A percentile compares a stretch with the other conserved stretches of the same genome.
Conservation (phyloP, 345 rosid genomes). For the Linum lewisii region DNA sequence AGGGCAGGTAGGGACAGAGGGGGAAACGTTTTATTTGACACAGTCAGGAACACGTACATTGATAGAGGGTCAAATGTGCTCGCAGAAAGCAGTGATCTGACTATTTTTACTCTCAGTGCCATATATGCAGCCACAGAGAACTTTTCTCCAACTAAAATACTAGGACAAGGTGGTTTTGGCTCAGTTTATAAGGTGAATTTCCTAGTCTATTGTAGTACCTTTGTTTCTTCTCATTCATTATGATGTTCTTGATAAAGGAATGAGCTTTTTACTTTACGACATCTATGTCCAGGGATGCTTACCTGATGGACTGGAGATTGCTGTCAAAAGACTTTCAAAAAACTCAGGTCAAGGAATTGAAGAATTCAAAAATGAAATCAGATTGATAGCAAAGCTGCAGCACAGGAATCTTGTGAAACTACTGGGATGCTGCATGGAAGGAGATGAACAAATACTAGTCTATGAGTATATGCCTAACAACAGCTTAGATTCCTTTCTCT, state of each 20-base stretch:
- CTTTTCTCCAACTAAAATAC: not conserved
- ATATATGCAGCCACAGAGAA: not conserved
- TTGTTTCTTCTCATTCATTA: not conserved
- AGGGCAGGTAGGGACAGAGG: not conserved
- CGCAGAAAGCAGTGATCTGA: not conserved
- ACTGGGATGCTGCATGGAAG: not conserved
- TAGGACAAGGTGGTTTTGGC: not conserved
- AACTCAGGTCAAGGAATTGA: not conserved
- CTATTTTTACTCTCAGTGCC: not conserved
- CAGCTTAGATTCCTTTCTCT: not conserved
- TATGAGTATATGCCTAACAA: not conserved
- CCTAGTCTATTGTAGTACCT: not conserved
- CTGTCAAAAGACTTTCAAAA: not conserved
- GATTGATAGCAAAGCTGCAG: not conserved
- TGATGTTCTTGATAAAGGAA: not conserved
- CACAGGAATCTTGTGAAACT: not conserved
- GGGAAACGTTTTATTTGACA: not conserved
- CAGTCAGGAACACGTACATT: not conserved
- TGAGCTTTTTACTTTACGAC: not conserved
- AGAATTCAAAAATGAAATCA: not conserved
- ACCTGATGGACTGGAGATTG: not conserved
- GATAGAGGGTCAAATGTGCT: not conserved
- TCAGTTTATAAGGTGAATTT: not conserved
- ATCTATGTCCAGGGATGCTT: not conserved
- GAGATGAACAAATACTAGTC: not conserved